Percentiles rank a stretch among this genome's conserved stretches.
phyloP scores from a whole-genome alignment of 352 stramenopile genomes.

The Phytophthora hibernalis region DNA sequence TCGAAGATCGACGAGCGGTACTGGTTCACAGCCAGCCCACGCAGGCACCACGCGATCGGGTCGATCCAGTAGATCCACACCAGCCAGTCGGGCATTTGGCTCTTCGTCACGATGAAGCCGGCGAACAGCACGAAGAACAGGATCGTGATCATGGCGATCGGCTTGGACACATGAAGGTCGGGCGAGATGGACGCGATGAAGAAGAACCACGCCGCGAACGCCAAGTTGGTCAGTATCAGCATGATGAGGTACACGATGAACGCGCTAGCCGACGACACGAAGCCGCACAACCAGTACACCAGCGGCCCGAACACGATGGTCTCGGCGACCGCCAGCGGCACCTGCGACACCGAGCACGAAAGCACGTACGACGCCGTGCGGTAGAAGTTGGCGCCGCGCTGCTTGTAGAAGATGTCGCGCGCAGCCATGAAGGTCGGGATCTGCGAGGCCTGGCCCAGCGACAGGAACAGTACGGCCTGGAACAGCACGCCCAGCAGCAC shows the following conservation, averaged over 20 bases:
- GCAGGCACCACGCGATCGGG: slow-evolving; percentile 54
- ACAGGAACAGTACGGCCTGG: slow-evolving; percentile 77
- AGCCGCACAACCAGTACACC: slow-evolving; percentile 86
- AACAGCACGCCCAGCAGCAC: slow-evolving; percentile 80
- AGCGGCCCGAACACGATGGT: slow-evolving; percentile 79
- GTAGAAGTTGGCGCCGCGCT: slow-evolving; percentile 82
- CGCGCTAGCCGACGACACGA: slow-evolving; percentile 24
- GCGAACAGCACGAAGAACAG: slow-evolving; percentile 54
- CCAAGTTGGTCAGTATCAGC: slow-evolving; percentile 51
- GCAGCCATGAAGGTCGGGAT: slow-evolving; percentile 77
- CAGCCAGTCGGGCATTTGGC: slow-evolving; percentile 48
- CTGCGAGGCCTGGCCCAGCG: slow-evolving; percentile 72
- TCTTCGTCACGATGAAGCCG: slow-evolving; percentile 58
- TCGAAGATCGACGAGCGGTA: slow-evolving; percentile 37
- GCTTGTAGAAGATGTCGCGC: slow-evolving; percentile 83
- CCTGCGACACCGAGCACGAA: slow-evolving; percentile 63
- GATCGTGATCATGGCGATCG: slow-evolving; percentile 47
- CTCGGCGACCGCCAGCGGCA: slow-evolving; percentile 69
- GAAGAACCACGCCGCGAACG: slow-evolving; percentile 59
- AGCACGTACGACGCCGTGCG: slow-evolving; percentile 64
- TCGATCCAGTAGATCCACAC: slow-evolving; percentile 70
- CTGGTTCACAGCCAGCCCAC: slow-evolving; percentile 43
- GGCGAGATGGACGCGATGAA: slow-evolving; percentile 44
- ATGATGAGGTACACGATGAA: slow-evolving; percentile 58
- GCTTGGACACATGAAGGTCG: slow-evolving; percentile 43